A percentile compares a stretch with the other conserved stretches of the same genome.
Evolutionary conservation across 78 protist genomes (phyloP).

Genomic region (Dictyostelium capitatum): DNA sequence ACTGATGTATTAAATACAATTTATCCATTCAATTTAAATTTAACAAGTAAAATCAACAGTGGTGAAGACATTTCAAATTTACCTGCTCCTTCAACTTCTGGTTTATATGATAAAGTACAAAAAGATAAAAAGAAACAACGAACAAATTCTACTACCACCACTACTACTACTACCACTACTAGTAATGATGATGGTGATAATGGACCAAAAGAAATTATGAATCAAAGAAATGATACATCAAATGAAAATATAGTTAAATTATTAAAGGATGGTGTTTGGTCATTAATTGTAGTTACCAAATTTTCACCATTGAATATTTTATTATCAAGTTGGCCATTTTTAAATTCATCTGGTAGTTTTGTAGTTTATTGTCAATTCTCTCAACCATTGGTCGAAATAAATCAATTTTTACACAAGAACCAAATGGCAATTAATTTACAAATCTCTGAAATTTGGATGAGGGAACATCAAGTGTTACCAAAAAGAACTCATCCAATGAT

Average conservation of each 20-base stretch:
- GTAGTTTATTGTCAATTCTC: slow-evolving; percentile 40
- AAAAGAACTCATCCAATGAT: slow-evolving; percentile 82
- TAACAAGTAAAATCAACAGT: slow-evolving; percentile 22
- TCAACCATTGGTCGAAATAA: slow-evolving; percentile 53
- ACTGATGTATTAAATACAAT: slow-evolving; percentile 21
- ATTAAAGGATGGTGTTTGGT: slow-evolving; percentile 27
- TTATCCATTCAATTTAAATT: slow-evolving; percentile 29
- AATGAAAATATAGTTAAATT: slow-evolving; percentile 10
- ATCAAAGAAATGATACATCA: slow-evolving; percentile 37
- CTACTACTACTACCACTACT: no score
- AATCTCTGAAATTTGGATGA: slow-evolving; percentile 81
- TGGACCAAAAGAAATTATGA: neutral
- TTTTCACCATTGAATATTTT: slow-evolving; percentile 58
- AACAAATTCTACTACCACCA: no score
- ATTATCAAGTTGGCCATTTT: slow-evolving; percentile 45
- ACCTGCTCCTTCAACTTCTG: neutral
- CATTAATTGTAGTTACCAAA: slow-evolving; percentile 61
- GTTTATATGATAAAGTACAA: neutral
- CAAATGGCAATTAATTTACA: slow-evolving; percentile 35
- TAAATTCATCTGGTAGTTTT: slow-evolving; percentile 45
- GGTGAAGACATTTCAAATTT: neutral
- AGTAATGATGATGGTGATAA: neutral
- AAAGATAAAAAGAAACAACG: slow-evolving; percentile 5
- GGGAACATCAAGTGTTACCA: slow-evolving; percentile 83
- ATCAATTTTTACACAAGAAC: slow-evolving; percentile 38